Evolutionary conservation across 108 stramenopile species (phyloP), one percentile per base, ranked within the genome.

Genomic region (Cyclotella baltica): DNA sequence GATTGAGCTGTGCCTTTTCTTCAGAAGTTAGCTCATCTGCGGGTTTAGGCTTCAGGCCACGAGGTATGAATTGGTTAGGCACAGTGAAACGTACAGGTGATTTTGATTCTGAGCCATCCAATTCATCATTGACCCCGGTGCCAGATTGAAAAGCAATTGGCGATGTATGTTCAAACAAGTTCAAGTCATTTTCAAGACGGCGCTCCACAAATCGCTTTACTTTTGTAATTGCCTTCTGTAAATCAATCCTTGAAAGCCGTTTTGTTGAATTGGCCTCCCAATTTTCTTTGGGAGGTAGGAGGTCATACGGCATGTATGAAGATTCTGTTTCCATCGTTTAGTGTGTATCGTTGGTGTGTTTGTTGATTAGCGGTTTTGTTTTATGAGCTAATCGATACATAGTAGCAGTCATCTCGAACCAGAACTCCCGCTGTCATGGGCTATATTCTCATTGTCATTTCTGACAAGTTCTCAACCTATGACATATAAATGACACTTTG

Each of bases 51-150:
- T 66, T 55, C 22, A 85, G 55, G 15, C 84, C 85, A 53, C 85
- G 53, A 0, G 85, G 81, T 19, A 86, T 69, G 28, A 43, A 52
- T 29, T 77, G 70, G 48, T 85, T 87, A 0, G 83, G 80, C 0
- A 87, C 78, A 9, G 28, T 55, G 30, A 87, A 87, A 1, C 28
- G 1, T 0, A 87, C 86, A 4, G 86, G 62, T 4, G 61, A 62
- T 38, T 84, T 83, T 2, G 73, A 67, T 22, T 84, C 83, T 18
- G 83, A 71, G 6, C 82, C 83, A 76, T 87, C 86, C 4, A 87
- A 67, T 51, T 87, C 83, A 57, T 87, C 86, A 46, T 83, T 87
- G 19, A 87, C 83, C n/a, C 83, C 86, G 0, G 84, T 85, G 2
- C 78, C 78, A 20, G 46, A 34, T 30, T 55, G 25, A 59, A 84